phyloP scores from a whole-genome alignment of 2,329 filamentous ascomycete genomes.

The Lachnellula hyalina region DNA sequence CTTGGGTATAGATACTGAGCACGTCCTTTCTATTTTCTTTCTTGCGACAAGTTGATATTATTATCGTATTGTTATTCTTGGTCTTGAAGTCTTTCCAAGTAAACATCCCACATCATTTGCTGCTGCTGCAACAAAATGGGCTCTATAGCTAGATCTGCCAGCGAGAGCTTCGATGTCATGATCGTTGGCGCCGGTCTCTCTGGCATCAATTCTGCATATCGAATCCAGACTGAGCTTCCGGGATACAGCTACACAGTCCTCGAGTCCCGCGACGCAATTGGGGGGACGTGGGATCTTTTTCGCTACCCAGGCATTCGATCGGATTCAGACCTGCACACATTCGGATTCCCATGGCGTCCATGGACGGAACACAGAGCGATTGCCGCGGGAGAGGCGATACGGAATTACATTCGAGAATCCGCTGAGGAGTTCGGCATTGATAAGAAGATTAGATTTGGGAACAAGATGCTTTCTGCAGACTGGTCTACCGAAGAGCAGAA shows the following conservation, averaged over 20 bases:
- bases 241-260: conserved; percentile 57
- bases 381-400: conserved; percentile 47
- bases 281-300: conserved; percentile 77
- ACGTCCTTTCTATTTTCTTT: too few relatives aligned
- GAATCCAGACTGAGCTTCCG: conserved; percentile 55
- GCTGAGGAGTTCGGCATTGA: conserved; percentile 49
- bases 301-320: conserved; percentile 67
- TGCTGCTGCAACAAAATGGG: conserved; percentile 7
- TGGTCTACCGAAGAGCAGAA: conserved; percentile 50
- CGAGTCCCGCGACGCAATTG: conserved; percentile 60
- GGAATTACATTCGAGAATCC: conserved; percentile 48
- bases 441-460: conserved; percentile 46
- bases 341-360: conserved; percentile 64
- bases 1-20: neutral
- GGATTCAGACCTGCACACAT: conserved; percentile 57
- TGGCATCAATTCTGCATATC: conserved; percentile 70
- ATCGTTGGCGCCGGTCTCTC: conserved; percentile 71
- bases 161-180: conserved; percentile 44
- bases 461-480: conserved; percentile 44
- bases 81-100: too few relatives aligned
- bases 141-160: conserved; percentile 5
- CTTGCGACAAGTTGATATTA: too few relatives aligned
- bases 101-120: too few relatives aligned
- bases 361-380: conserved; percentile 53
- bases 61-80: too few relatives aligned